These are phyloP conservation scores for Diaporthe amygdali DNA, from an alignment of 2,329 filamentous ascomycete genomes.

Conservation along the genomic window DNA sequence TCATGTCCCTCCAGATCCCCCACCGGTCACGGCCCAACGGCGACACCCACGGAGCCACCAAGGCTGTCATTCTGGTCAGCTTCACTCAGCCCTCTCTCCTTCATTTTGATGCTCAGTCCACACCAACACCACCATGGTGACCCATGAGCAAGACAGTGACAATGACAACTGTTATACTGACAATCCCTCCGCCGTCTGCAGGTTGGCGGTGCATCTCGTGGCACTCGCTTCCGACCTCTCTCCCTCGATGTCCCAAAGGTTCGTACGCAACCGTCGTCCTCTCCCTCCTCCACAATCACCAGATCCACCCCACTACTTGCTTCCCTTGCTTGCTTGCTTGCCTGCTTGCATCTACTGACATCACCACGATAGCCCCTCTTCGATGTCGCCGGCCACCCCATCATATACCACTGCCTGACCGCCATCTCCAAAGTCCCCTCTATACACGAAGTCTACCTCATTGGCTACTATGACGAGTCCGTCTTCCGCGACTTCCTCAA, in stretches of 20 bases:
- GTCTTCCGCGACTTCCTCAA: constrained; percentile 99
- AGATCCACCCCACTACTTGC: neutral
- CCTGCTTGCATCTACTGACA: neutral
- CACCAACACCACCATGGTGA: neutral
- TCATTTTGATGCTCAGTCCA: neutral
- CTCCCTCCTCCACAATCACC: constrained; percentile 17
- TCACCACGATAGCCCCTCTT: constrained; percentile 78
- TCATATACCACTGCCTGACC: constrained; percentile 96
- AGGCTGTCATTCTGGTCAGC: constrained; percentile 90
- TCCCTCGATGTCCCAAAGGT: constrained; percentile 97
- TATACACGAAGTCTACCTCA: constrained; percentile 94
- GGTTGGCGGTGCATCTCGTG: constrained; percentile 95
- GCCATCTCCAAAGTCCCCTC: constrained; percentile 89
- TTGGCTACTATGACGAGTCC: constrained; percentile 97
- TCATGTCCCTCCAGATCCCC: constrained; percentile 64
- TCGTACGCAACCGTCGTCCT: constrained; percentile 32
- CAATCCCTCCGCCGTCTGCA: constrained; percentile 41
- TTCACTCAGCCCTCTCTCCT: neutral
- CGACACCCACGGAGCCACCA: constrained; percentile 67
- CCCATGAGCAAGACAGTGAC: neutral
- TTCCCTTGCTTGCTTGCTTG: neutral
- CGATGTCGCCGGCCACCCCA: constrained; percentile 96
- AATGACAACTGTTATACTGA: constrained; percentile 24
- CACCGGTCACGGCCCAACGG: constrained; percentile 55
- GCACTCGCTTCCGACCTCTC: constrained; percentile 92